A percentile compares a stretch with the other conserved stretches of the same genome.
phyloP scores from a whole-genome alignment of 495 filamentous ascomycete species.

The Ascodesmis nigricans region DNA sequence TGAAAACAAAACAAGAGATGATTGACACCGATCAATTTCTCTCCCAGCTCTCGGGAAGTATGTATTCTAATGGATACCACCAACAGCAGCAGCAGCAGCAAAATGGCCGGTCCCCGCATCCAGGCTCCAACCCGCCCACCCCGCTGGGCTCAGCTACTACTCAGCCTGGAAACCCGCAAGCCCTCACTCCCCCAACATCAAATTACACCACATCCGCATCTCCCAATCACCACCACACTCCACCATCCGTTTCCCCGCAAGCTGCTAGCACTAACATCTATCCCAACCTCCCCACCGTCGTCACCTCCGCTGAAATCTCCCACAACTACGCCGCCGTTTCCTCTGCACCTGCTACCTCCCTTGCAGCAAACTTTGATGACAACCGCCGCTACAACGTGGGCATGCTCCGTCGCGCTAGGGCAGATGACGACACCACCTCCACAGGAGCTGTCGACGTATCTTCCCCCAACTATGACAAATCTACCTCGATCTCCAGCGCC shows the following conservation, averaged over 20 bases:
- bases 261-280: slow-evolving; percentile 47
- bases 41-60: slow-evolving; percentile 80
- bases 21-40: slow-evolving; percentile 80
- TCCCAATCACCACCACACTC: slow-evolving; percentile 38
- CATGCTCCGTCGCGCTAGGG: slow-evolving; percentile 51
- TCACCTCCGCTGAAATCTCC: slow-evolving; percentile 32
- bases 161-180: slow-evolving; percentile 44
- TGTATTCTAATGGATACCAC: slow-evolving; percentile 47
- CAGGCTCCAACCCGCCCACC: slow-evolving; percentile 36
- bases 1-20: slow-evolving; percentile 82
- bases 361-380: slow-evolving; percentile 63
- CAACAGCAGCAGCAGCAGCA: slow-evolving; percentile 22
- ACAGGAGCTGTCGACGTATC: slow-evolving; percentile 17
- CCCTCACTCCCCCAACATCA: slow-evolving; percentile 64
- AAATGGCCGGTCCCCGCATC: slow-evolving; percentile 33
- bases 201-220: slow-evolving; percentile 76
- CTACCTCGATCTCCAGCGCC: slow-evolving; percentile 7
- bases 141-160: slow-evolving; percentile 35
- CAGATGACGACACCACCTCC: no score
- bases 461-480: not conserved
- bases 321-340: slow-evolving; percentile 39
- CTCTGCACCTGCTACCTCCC: slow-evolving; percentile 50
- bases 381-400: slow-evolving; percentile 75
- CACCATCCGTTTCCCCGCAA: slow-evolving; percentile 41
- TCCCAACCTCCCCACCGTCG: slow-evolving; percentile 59